Evolutionary conservation across 805 yeast species (phyloP), one percentile per base, ranked within the genome.

Genomic region (Hanseniaspora guilliermondii): DNA sequence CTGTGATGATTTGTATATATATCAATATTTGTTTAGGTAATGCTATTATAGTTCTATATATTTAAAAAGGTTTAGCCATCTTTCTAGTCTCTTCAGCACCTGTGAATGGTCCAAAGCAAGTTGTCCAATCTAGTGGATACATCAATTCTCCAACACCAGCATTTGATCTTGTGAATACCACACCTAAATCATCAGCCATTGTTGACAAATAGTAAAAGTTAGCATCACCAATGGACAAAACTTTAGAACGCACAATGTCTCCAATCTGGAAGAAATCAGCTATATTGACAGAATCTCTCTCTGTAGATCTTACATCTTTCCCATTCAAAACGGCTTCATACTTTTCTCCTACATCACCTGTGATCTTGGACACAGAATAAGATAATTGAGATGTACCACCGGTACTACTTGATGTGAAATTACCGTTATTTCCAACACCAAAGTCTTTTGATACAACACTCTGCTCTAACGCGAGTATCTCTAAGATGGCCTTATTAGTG

Each of bases 51-150:
- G 69, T 89, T 89, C 89, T n/a, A 36, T 22, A 4, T 75, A 74
- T 42, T 62, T 60, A 73, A 60, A 80, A 85, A 12, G 96, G 95
- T 65, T 87, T 88, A 2, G 98, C 98, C 69, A 95, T 87, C 67
- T 93, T 93, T 56, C 98, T 76, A 60, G 73, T 72, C 62, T 88
- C 97, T 12, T 79, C 68, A 9, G 75, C 76, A 1, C 96, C 96
- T 2, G 89, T 79, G 25, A 68, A 71, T 2, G 87, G 82, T 58
- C 85, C 80, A 33, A 83, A 75, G 97, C 94, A 93, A 12, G 87
- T 85, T 68, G 87, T 89, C 97, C 97, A 93, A 68, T 93, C 97
- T 42, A 87, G 69, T 2, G 98, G 94, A 61, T 82, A 83, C 87
- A 93, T 79, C 54, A 80, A 68, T 37, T 78, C 80, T 2, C 96